Conservation (phyloP, 2,329 filamentous ascomycete species). For the Fusarium duplospermum region DNA sequence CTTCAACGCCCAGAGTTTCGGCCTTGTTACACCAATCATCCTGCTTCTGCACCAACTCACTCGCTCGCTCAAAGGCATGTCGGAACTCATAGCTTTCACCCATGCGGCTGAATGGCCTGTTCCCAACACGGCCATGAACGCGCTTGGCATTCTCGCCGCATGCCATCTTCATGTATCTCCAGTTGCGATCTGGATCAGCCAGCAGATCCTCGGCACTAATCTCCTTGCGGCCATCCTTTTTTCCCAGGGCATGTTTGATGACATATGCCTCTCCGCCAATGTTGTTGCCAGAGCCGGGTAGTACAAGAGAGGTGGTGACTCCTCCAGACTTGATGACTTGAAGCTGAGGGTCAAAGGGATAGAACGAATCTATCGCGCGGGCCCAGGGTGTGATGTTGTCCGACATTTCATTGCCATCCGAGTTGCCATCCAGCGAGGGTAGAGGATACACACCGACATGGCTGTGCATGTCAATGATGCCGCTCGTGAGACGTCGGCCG, state of each 20-base stretch:
- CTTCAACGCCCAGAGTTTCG: conserved; percentile 60
- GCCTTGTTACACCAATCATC: conserved; percentile 76
- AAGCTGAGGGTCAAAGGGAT: conserved; percentile 72
- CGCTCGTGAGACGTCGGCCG: conserved; percentile 71
- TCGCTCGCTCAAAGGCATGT: conserved; percentile 73
- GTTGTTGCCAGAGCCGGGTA: conserved; percentile 78
- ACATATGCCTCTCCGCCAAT: conserved; percentile 78
- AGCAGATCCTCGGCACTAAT: conserved; percentile 73
- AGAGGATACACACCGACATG: conserved; percentile 71
- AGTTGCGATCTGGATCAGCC: conserved; percentile 72
- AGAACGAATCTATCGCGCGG: conserved; percentile 73
- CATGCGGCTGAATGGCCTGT: conserved; percentile 68
- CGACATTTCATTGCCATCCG: conserved; percentile 73
- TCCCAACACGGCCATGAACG: conserved; percentile 67
- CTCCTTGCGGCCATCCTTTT: conserved; percentile 69
- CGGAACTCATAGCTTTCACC: conserved; percentile 78
- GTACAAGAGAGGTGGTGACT: conserved; percentile 75
- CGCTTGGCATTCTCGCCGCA: conserved; percentile 78
- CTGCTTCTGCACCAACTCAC: conserved; percentile 66
- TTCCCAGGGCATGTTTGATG: conserved; percentile 75
- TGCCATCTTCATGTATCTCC: conserved; percentile 82
- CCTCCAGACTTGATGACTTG: conserved; percentile 78
- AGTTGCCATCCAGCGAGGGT: conserved; percentile 64
- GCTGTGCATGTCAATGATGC: conserved; percentile 79
- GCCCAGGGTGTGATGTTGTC: conserved; percentile 75